Evolutionary conservation across 768 basidiomycete genomes (phyloP).

Genomic region (Trametes maxima): DNA sequence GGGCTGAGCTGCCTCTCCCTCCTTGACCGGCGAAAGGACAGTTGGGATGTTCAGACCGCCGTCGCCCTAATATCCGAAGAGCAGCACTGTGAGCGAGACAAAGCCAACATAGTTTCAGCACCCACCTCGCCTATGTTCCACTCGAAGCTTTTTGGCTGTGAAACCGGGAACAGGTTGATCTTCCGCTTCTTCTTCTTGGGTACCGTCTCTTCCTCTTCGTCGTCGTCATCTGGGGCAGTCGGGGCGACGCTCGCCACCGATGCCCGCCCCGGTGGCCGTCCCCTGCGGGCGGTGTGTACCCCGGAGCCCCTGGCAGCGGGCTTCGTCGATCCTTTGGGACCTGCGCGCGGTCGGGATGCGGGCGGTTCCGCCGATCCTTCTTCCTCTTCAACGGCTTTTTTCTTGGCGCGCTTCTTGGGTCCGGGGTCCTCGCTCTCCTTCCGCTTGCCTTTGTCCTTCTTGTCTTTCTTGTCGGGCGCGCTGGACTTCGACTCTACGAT

Average conservation of each 20-base stretch:
- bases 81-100: too few relatives aligned
- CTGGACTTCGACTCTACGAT: slow-evolving; percentile 13
- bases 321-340: slow-evolving; percentile 8
- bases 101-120: neutral
- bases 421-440: slow-evolving; percentile 30
- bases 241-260: slow-evolving; percentile 2
- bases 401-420: slow-evolving; percentile 11
- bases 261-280: slow-evolving; percentile 6
- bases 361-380: slow-evolving; percentile 2
- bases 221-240: neutral
- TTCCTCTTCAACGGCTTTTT: slow-evolving; percentile 2
- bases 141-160: slow-evolving; percentile 43
- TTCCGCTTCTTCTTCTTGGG: slow-evolving; percentile 73
- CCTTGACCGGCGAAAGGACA: slow-evolving; percentile 66
- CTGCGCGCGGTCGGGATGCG: slow-evolving; percentile 9
- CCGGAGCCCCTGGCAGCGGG: neutral
- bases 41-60: slow-evolving; percentile 65
- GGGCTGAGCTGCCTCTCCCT: slow-evolving; percentile 47
- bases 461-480: slow-evolving; percentile 26
- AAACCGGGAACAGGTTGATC: slow-evolving; percentile 59
- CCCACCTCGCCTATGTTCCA: slow-evolving; percentile 48
- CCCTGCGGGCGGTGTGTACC: neutral
- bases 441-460: slow-evolving; percentile 41
- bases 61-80: slow-evolving; percentile 31
- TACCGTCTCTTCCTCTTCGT: slow-evolving; percentile 28